Conservation (phyloP, 768 basidiomycete genomes). For the Podaxis sp. region DNA sequence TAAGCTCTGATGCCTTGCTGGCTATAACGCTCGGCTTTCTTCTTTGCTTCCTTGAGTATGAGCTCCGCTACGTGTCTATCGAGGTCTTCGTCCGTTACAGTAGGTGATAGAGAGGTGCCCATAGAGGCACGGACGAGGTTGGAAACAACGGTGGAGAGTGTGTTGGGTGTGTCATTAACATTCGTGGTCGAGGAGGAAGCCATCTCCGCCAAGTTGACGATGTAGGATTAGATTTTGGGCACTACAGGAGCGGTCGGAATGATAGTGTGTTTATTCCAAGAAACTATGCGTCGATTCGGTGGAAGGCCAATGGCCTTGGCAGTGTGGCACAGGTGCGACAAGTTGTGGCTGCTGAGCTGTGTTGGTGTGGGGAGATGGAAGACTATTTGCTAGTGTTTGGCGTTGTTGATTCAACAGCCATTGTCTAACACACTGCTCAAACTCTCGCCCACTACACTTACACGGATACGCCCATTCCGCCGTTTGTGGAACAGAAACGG, state of each 20-base stretch:
- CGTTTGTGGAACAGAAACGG: not conserved
- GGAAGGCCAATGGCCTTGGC: not conserved
- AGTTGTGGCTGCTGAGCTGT: not conserved
- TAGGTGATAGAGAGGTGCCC: slow-evolving; percentile 55
- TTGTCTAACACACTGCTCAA: not conserved
- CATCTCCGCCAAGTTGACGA: not conserved
- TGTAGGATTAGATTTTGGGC: not conserved
- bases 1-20: slow-evolving; percentile 79
- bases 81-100: slow-evolving; percentile 77
- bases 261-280: not conserved
- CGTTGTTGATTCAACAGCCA: not conserved
- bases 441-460: no score
- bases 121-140: slow-evolving; percentile 74
- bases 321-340: not conserved
- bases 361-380: not conserved
- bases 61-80: slow-evolving; percentile 91
- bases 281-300: not conserved
- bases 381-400: slow-evolving; percentile 6
- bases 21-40: slow-evolving; percentile 77
- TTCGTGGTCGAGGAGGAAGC: not conserved
- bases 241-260: not conserved
- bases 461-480: not conserved
- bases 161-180: slow-evolving; percentile 29
- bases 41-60: slow-evolving; percentile 89
- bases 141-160: slow-evolving; percentile 83